These are phyloP conservation scores for Fusarium luffae DNA, from an alignment of 2,329 filamentous ascomycete genomes.

Conservation along the genomic window DNA sequence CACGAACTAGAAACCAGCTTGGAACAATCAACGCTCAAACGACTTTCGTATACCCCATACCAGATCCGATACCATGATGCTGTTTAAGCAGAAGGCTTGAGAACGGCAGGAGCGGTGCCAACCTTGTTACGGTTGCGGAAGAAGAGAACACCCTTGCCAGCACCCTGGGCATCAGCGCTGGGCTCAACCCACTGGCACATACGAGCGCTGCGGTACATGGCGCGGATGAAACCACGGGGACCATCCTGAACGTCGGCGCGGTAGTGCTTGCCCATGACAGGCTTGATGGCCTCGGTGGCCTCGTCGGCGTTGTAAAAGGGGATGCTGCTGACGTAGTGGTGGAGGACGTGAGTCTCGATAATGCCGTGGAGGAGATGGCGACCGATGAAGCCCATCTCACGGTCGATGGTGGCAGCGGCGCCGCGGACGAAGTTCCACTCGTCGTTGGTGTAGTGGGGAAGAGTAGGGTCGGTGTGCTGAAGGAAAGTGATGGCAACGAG, in stretches of 20 bases:
- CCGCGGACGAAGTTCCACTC: conserved; percentile 95
- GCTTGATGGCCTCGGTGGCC: conserved; percentile 92
- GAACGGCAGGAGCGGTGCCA: conserved; percentile 63
- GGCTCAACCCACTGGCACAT: conserved; percentile 99
- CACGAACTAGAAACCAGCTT: conserved; percentile 32
- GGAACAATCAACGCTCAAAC: conserved; percentile 39
- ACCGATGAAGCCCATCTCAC: conserved; percentile 96
- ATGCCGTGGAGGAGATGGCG: conserved; percentile 93
- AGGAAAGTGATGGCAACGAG: conserved; percentile 97
- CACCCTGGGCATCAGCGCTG: conserved; percentile 80
- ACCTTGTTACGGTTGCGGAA: conserved; percentile 94
- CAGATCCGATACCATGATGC: neutral
- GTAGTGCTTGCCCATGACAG: conserved; percentile 96
- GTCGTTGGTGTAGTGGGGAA: conserved; percentile 89
- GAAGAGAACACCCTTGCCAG: conserved; percentile 88
- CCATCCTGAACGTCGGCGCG: conserved; percentile 83
- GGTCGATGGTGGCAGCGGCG: conserved; percentile 94
- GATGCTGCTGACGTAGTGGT: conserved; percentile 96
- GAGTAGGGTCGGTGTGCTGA: conserved; percentile 93
- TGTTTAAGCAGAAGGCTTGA: conserved; percentile 34
- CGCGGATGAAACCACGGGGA: conserved; percentile 82
- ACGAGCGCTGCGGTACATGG: conserved; percentile 82
- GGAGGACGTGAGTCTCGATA: conserved; percentile 96
- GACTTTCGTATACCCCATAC: conserved; percentile 4
- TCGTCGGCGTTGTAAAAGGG: conserved; percentile 98